A percentile compares a stretch with the other conserved stretches of the same genome.
Conservation (phyloP, 805 yeast species). For the Lipomyces japonicus region DNA sequence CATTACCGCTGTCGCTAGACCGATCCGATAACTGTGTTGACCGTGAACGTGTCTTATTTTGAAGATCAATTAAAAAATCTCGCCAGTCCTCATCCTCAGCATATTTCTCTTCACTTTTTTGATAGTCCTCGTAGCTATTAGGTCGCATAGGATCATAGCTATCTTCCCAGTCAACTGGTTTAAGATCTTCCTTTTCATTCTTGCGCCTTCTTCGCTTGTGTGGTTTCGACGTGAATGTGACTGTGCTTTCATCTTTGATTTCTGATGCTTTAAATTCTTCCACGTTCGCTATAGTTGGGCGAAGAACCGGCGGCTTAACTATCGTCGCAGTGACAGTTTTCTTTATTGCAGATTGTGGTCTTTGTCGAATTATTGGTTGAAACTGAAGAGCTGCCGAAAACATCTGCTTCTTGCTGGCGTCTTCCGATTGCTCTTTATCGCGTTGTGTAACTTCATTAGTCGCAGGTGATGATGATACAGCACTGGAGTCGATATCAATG, state of each 20-base stretch:
- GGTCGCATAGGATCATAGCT: conserved; percentile 24
- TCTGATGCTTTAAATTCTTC: no score
- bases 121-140: conserved; percentile 25
- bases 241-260: not conserved
- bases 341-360: conserved; percentile 1
- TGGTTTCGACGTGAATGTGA: not conserved
- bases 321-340: not conserved
- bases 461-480: conserved; percentile 9
- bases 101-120: conserved; percentile 25
- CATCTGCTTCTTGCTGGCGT: conserved; percentile 9
- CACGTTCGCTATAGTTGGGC: not conserved
- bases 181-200: conserved; percentile 6
- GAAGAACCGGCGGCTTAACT: not conserved
- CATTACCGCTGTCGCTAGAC: not conserved
- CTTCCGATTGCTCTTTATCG: not conserved
- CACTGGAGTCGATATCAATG: conserved; percentile 3
- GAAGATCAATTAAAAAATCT: conserved; percentile 18
- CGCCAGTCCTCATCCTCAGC: conserved; percentile 30
- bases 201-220: conserved; percentile 3
- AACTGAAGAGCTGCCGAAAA: conserved; percentile 18
- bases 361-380: conserved; percentile 17
- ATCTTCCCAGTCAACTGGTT: conserved; percentile 27
- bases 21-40: no score
- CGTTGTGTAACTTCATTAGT: not conserved
- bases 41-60: not conserved